Base-by-base conservation (phyloP, 495 filamentous ascomycete genomes). In the Mytilinidion resinicola region DNA sequence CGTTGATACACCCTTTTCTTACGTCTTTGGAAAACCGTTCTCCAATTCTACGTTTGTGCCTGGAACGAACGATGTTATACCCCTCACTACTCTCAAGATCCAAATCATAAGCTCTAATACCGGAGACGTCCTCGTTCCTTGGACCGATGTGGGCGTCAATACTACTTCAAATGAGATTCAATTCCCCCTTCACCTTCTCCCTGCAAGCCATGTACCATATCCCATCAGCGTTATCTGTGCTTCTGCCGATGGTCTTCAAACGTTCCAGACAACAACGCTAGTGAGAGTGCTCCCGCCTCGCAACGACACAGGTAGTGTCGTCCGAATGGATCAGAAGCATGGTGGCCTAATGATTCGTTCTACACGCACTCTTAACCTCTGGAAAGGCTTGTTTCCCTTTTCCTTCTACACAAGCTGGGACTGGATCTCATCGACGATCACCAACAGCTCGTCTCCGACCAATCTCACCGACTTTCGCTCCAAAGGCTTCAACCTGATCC, bases 381-480 rank as follows among this genome's bases (percentile, higher is more conserved):
- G 76, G 72, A 70, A 65, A 30, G 73, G 83, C 0, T 57, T 87
- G 15, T 70, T 88, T 19, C 82, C 85, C 14, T 85, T 83, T 63
- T 82, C 83, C 34, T 85, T 78, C 70, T 88, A 85, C 67, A 78
- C 80, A 0, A 74, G 77, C 38, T 85, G 83, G 59, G 78, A 79
- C 53, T 77, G 77, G 57, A 82, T 84, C 42, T 75, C 36, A 7
- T 43, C 38, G 10, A 59, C 59, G 12, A n/a, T 66, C 12, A 52
- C 17, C 52, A 62, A 62, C 39, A 21, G 53, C 55, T 57, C 53
- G 17, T 7, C 54, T 7, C 48, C 57, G 36, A 36, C 34, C 74
- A 25, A 68, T 73, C 50, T 73, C 71, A 9, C 69, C 70, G 67
- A 69, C 19, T 78, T 85, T 63, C 72, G 76, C 51, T 66, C 69